Percentiles rank a stretch among this genome's conserved stretches.
phyloP scores from a whole-genome alignment of 257 asterid genomes.

The Knoxia roxburghii region DNA sequence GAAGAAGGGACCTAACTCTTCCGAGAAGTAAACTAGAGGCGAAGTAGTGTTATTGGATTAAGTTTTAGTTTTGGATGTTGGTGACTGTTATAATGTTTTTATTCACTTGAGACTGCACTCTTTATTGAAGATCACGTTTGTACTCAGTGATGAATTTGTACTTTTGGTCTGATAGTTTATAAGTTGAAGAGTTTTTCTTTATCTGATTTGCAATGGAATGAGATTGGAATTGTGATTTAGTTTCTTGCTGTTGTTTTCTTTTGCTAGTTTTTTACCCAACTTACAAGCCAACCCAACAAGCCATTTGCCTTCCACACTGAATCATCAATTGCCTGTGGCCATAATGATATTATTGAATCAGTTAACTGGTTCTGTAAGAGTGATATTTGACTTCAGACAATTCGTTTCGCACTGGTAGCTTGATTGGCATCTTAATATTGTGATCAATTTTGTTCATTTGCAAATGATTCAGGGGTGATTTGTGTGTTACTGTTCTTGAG shows the following conservation, averaged over 20 bases:
- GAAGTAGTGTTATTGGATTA: conserved; percentile 18
- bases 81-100: not conserved
- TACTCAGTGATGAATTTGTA: not conserved
- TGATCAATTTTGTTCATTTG: too few species aligned
- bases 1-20: conserved; percentile 85
- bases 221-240: not conserved
- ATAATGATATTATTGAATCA: too few species aligned
- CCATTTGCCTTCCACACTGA: too few species aligned
- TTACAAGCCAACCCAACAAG: too few species aligned
- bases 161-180: not conserved
- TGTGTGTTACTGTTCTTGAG: too few species aligned
- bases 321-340: too few species aligned
- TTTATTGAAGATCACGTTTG: not conserved
- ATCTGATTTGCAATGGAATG: not conserved
- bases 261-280: too few species aligned
- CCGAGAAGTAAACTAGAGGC: conserved; percentile 48
- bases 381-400: too few species aligned
- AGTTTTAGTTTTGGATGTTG: conserved; percentile 8
- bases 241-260: not conserved
- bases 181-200: not conserved
- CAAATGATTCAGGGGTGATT: too few species aligned
- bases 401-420: too few species aligned
- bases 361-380: too few species aligned
- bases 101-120: not conserved
- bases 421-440: too few species aligned